phyloP scores from a whole-genome alignment of 768 basidiomycete species.

The Xanthoconium purpureum region DNA sequence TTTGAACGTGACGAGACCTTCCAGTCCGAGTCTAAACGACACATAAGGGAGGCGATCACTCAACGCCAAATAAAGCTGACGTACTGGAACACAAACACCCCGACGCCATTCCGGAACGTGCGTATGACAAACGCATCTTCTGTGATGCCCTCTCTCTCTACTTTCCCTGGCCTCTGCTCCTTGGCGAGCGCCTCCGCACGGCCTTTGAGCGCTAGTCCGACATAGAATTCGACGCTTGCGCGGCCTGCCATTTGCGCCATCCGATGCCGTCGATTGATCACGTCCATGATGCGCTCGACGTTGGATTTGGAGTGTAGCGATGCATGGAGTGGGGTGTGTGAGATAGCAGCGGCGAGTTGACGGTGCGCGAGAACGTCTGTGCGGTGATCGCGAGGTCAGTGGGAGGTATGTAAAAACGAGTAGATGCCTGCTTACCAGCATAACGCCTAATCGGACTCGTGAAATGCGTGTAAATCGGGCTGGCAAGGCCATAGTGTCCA shows the following conservation, averaged over 20 bases:
- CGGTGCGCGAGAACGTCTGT: constrained; percentile 91
- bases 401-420: no score
- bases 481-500: constrained; percentile 97
- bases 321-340: constrained; percentile 76
- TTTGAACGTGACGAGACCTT: constrained; percentile 94
- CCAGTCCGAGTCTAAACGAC: constrained; percentile 74
- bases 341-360: constrained; percentile 88
- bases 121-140: constrained; percentile 94
- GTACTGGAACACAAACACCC: constrained; percentile 94
- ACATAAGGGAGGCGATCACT: not conserved
- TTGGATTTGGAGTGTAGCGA: constrained; percentile 84
- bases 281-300: constrained; percentile 81
- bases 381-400: not conserved
- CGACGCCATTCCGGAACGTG: constrained; percentile 90
- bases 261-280: constrained; percentile 88
- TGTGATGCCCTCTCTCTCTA: constrained; percentile 38
- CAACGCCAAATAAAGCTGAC: constrained; percentile 24
- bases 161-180: constrained; percentile 17
- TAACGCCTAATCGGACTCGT: constrained; percentile 97
- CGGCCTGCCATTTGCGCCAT: constrained; percentile 98
- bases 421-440: constrained; percentile 55
- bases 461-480: constrained; percentile 96
- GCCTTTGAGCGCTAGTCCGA: constrained; percentile 84
- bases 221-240: constrained; percentile 97
- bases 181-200: constrained; percentile 41